Evolutionary conservation across 164 flowering plant genomes (phyloP), one percentile per base, ranked within the genome.

Genomic region (Malania oleifera): DNA sequence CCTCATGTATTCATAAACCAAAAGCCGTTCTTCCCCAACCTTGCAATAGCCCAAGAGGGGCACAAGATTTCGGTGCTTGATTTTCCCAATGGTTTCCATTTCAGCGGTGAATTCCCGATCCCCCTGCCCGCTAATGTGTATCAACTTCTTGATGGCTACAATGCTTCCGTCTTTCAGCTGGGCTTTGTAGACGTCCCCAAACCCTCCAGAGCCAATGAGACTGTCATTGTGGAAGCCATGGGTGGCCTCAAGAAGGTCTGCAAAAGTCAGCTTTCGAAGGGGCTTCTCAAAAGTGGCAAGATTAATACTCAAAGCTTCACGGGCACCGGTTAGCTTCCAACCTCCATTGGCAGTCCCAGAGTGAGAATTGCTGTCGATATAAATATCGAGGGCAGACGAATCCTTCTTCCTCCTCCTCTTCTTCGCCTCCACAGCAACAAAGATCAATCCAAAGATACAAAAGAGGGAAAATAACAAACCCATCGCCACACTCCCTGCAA

Each of bases 41-140:
- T 84, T 91, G 75, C 99, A 95, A 67, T 89, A 95, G 17, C 99
- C 99, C 60, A 91, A 69, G 14, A 95, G 83, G 1, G 96, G 91
- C 1, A 95, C 98, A 18, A 95, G 90, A 71, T 95, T 95, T 38
- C 96, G 67, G 73, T 95, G 99, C 68, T 91, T 95, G 64, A 95
- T 82, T 62, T 84, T 91, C 25, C 99, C 98, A 25, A 91, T 95
- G 12, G 98, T 95, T 56, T 95, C 99, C 98, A 95, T 89, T 69
- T 95, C 99, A 5, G 98, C 96, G 1, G 88, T 91, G 90, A 95
- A 95, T 56, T 95, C 99, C 3, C 98, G 71, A 50, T 95, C 98
- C 0, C 99, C 99, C 59, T 91, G 97, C 3, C 98, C 96, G 27
- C 96, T 91, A 1, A 89, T 60, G 37, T 95, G 96, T 35, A 85